Evolutionary conservation across 805 yeast genomes (phyloP).

Genomic region (Spathaspora sp.): DNA sequence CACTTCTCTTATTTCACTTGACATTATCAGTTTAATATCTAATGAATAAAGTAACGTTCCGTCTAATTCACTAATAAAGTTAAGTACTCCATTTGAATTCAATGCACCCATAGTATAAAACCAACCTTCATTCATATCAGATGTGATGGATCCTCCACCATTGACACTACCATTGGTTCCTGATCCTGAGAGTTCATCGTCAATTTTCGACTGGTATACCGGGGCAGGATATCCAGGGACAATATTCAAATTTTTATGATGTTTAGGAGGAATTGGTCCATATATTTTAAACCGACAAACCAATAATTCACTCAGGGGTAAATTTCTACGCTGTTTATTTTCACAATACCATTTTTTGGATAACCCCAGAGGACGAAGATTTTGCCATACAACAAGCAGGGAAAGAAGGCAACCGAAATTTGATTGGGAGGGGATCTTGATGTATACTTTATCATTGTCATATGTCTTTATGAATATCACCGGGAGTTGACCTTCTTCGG

Average conservation of each 20-base stretch:
- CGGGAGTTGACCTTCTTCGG: slow-evolving; percentile 21
- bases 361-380: slow-evolving; percentile 48
- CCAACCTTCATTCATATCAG: slow-evolving; percentile 53
- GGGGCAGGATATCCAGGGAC: slow-evolving; percentile 38
- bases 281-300: slow-evolving; percentile 64
- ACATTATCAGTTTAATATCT: slow-evolving; percentile 47
- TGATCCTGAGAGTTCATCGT: background rate
- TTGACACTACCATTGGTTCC: background rate
- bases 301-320: slow-evolving; percentile 30
- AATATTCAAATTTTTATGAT: slow-evolving; percentile 32
- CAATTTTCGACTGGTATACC: slow-evolving; percentile 14
- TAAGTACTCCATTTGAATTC: slow-evolving; percentile 58
- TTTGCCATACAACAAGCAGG: slow-evolving; percentile 54
- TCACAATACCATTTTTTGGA: slow-evolving; percentile 51
- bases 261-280: slow-evolving; percentile 53
- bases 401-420: slow-evolving; percentile 44
- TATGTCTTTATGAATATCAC: slow-evolving; percentile 39
- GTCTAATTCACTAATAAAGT: slow-evolving; percentile 59
- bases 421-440: slow-evolving; percentile 30
- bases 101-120: slow-evolving; percentile 69
- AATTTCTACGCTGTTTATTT: slow-evolving; percentile 16
- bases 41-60: slow-evolving; percentile 59
- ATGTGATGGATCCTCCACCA: background rate
- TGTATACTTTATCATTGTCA: slow-evolving; percentile 35
- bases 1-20: slow-evolving; percentile 61